Evolutionary conservation across 2,329 filamentous ascomycete genomes (phyloP).

Genomic region (Xylariaceae sp.): DNA sequence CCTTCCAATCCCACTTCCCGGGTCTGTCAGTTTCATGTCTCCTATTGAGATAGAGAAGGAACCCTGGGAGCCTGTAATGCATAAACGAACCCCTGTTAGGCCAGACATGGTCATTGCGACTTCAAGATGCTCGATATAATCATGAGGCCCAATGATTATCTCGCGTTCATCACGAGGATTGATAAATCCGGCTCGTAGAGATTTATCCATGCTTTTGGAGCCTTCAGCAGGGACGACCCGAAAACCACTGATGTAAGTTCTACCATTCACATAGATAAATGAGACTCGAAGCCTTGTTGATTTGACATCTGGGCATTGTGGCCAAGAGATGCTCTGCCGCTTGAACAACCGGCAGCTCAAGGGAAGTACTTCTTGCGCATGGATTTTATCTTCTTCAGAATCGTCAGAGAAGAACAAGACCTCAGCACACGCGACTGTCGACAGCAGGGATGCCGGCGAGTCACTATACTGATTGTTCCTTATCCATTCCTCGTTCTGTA

Average conservation of each 20-base stretch:
- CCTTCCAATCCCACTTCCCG: slow-evolving; percentile 14
- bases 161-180: slow-evolving; percentile 7
- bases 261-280: slow-evolving; percentile 10
- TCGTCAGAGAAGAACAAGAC: neutral
- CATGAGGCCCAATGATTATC: slow-evolving; percentile 3
- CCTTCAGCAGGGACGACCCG: slow-evolving; percentile 1
- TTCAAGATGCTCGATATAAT: slow-evolving; percentile 13
- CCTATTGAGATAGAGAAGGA: slow-evolving; percentile 8
- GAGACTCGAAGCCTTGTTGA: slow-evolving; percentile 17
- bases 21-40: slow-evolving; percentile 7
- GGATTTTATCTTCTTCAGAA: neutral
- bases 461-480: slow-evolving; percentile 1
- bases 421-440: neutral
- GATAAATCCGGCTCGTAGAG: slow-evolving; percentile 15
- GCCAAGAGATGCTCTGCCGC: slow-evolving; percentile 12
- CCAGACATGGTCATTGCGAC: slow-evolving; percentile 13
- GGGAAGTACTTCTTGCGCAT: slow-evolving; percentile 1
- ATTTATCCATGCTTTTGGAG: neutral
- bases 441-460: neutral
- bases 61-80: slow-evolving; percentile 5
- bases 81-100: slow-evolving; percentile 18
- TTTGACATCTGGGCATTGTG: neutral
- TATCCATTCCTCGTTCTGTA: slow-evolving; percentile 18
- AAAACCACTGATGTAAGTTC: slow-evolving; percentile 25
- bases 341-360: slow-evolving; percentile 25